Conservation (phyloP, 1,284 basidiomycete genomes). For the Cutaneotrichosporon arboriforme region DNA sequence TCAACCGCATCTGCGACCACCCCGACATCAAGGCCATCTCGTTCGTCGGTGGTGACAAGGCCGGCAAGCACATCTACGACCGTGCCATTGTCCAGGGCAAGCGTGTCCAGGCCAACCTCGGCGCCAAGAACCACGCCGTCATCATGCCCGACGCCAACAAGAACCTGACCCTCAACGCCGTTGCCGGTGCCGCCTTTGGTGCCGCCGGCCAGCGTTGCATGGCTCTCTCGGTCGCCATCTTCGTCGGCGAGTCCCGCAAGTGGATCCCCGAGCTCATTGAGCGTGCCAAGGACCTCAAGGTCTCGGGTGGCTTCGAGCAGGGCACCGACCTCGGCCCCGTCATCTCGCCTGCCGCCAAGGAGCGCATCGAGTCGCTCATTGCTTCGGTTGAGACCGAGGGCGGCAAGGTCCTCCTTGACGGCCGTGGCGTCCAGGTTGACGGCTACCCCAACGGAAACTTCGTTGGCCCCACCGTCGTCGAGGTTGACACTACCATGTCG, state of each 20-base stretch:
- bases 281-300: constrained; percentile 71
- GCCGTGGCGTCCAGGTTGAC: constrained; percentile 62
- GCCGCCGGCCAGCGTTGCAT: constrained; percentile 97
- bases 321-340: constrained; percentile 85
- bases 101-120: constrained; percentile 85
- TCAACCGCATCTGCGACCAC: constrained; percentile 91
- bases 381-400: constrained; percentile 76
- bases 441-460: constrained; percentile 90
- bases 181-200: constrained; percentile 92
- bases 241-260: constrained; percentile 74
- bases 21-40: constrained; percentile 88
- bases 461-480: constrained; percentile 86
- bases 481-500: constrained; percentile 74
- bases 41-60: constrained; percentile 93
- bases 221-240: constrained; percentile 77
- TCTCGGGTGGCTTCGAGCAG: constrained; percentile 85
- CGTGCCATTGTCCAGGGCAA: constrained; percentile 62
- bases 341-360: constrained; percentile 81
- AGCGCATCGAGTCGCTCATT: constrained; percentile 71
- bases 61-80: constrained; percentile 90
- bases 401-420: constrained; percentile 82
- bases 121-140: constrained; percentile 94
- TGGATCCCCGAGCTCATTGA: constrained; percentile 87
- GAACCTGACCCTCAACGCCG: constrained; percentile 86
- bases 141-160: constrained; percentile 96